Base-by-base conservation (phyloP, 257 asterid genomes). In the Mitragyna speciosa region DNA sequence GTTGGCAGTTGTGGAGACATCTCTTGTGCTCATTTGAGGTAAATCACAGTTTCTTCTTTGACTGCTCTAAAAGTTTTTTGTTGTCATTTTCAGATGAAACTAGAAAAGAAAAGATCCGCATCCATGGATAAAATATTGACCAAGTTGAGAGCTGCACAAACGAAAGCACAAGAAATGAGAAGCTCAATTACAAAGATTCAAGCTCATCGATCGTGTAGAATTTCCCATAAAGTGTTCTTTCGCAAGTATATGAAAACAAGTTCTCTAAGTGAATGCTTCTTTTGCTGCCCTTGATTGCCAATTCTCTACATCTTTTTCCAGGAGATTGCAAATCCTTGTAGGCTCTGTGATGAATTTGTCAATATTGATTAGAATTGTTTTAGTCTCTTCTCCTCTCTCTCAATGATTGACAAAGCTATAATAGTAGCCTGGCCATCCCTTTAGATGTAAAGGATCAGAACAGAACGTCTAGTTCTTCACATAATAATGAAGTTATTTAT, bases 101-200 rank as follows among this genome's bases (percentile, higher is more conserved):
- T 93, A 15, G 97, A 91, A 81, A 93, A 87, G 87, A 90, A 84
- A 84, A 87, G 96, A 84, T 89, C 93, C 1, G 82, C 90, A 16
- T 90, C 93, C 14, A 88, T 90, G 94, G 94, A 93, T 81, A 91
- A 86, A 80, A 90, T 93, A 72, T 72, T 85, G 85, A 90, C 88
- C 83, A 89, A 86, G 87, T 87, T 93, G 63, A 84, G 85, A 84
- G 81, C 76, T 22, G 91, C 92, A 0, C 88, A 89, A 87, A 76
- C 70, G 74, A 94, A 87, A 84, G 96, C 96, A 0, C 87, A 87
- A 85, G 87, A 80, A 30, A 89, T 87, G 96, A 91, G 97, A 80
- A 85, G 84, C 82, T 84, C 86, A 4, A 33, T 81, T 12, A 47
- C 82, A 2, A 88, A 84, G 47, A 77, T 51, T 51, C 86, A 79